Evolutionary conservation across 2,329 filamentous ascomycete species (phyloP).

Genomic region (Aspergillus sp.): DNA sequence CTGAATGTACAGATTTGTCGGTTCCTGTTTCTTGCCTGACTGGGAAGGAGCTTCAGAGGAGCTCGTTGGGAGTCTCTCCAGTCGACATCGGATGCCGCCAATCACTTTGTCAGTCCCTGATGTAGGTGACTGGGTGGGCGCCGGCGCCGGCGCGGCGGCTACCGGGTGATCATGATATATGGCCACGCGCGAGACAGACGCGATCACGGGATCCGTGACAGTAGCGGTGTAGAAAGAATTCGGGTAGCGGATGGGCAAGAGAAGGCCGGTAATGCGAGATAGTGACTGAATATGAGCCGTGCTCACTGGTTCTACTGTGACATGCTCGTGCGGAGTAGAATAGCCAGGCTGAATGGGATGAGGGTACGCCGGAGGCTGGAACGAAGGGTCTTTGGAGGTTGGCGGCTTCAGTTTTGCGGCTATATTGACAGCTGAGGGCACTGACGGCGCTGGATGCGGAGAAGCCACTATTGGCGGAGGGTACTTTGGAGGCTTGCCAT

Average conservation of each 20-base stretch:
- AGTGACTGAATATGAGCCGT: constrained; percentile 55
- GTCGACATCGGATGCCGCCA: constrained; percentile 49
- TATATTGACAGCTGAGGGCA: constrained; percentile 16
- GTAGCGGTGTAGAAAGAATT: constrained; percentile 62
- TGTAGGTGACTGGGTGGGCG: constrained; percentile 16
- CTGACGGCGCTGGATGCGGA: constrained; percentile 23
- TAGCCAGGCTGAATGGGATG: constrained; percentile 27
- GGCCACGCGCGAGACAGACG: constrained; percentile 59
- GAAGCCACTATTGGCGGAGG: constrained; percentile 31
- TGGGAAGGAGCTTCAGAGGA: constrained; percentile 10
- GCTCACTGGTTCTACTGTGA: constrained; percentile 55
- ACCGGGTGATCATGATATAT: constrained; percentile 54
- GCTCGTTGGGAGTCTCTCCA: constrained; percentile 37
- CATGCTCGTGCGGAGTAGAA: constrained; percentile 47
- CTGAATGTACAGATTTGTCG: constrained; percentile 59
- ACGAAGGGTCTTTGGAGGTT: constrained; percentile 24
- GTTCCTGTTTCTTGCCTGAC: constrained; percentile 15
- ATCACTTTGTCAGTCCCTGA: constrained; percentile 45
- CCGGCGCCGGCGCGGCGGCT: constrained; percentile 19
- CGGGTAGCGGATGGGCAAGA: constrained; percentile 63
- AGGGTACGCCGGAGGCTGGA: constrained; percentile 31
- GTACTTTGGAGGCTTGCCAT: constrained; percentile 29
- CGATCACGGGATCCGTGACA: constrained; percentile 53
- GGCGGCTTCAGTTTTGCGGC: constrained; percentile 25
- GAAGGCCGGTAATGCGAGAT: constrained; percentile 57